A percentile compares a stretch with the other conserved stretches of the same genome.
phyloP scores from a whole-genome alignment of 768 basidiomycete species.

The Grammothele lineata region DNA sequence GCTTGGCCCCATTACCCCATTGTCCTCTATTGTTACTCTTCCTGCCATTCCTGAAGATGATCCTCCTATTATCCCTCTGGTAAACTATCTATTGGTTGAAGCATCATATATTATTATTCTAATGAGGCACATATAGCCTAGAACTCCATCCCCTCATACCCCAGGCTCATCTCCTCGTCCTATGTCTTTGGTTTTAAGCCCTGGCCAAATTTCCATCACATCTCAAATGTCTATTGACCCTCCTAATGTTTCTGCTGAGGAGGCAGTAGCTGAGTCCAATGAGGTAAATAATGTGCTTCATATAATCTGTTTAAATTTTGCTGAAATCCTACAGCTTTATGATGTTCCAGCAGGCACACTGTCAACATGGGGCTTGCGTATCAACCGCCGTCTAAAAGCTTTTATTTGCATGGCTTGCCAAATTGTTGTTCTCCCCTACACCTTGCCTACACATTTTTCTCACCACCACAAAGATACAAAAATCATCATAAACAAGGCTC shows the following conservation, averaged over 20 bases:
- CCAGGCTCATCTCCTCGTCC: neutral
- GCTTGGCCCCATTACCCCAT: neutral
- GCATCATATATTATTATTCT: neutral
- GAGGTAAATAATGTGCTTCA: no score
- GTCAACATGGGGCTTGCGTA: neutral
- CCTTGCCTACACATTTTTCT: neutral
- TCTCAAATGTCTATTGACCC: neutral
- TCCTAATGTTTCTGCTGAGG: neutral
- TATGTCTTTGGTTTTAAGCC: neutral
- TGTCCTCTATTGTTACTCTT: neutral
- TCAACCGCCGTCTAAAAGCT: constrained; percentile 3
- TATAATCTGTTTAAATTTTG: neutral
- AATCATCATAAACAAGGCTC: neutral
- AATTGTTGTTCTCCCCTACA: neutral
- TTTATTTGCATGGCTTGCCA: constrained; percentile 1
- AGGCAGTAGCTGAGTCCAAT: no score
- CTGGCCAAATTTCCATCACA: neutral
- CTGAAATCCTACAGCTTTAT: neutral
- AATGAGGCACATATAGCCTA: neutral
- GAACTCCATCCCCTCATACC: neutral
- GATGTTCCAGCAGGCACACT: neutral
- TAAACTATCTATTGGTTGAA: neutral
- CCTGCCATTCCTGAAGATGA: neutral
- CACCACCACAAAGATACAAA: neutral
- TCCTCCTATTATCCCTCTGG: neutral